A percentile compares a stretch with the other conserved stretches of the same genome.
Evolutionary conservation across 495 filamentous ascomycete species (phyloP).

Genomic region (Thermothielavioides terrestris): DNA sequence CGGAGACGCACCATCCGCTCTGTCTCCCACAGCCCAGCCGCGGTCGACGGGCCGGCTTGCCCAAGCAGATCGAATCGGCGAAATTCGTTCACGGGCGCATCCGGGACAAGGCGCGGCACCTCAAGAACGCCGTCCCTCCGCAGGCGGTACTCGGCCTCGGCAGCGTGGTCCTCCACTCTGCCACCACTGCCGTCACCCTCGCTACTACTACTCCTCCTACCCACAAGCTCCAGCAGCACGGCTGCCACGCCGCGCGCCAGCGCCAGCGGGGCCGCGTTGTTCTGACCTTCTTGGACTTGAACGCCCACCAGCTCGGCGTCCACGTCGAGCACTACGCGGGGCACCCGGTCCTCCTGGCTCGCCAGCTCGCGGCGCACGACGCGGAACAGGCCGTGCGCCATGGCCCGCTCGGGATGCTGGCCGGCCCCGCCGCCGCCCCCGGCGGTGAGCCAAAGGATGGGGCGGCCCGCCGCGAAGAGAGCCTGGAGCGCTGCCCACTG

Average conservation of each 20-base stretch:
- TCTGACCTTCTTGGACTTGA: too few species aligned
- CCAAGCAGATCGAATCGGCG: too few species aligned
- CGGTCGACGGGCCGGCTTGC: too few species aligned
- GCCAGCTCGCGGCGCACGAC: too few species aligned
- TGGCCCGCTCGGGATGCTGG: slow-evolving; percentile 22
- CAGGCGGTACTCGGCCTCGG: slow-evolving; percentile 24
- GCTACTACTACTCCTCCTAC: too few species aligned
- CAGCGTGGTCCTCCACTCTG: too few species aligned
- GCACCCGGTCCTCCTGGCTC: slow-evolving; percentile 19
- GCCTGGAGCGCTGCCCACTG: slow-evolving; percentile 21
- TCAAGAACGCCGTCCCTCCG: slow-evolving; percentile 26
- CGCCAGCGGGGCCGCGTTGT: slow-evolving; percentile 1
- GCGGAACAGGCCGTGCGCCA: slow-evolving; percentile 25
- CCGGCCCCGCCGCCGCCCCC: slow-evolving; percentile 21
- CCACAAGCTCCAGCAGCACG: slow-evolving; percentile 2
- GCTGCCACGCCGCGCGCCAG: slow-evolving; percentile 15
- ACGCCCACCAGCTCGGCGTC: too few species aligned
- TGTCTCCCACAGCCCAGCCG: not conserved
- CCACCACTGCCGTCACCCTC: too few species aligned
- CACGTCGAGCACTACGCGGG: slow-evolving; percentile 29
- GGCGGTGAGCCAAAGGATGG: slow-evolving; percentile 31
- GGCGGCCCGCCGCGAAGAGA: slow-evolving; percentile 6
- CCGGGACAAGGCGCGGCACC: slow-evolving; percentile 21
- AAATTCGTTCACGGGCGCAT: slow-evolving; percentile 12
- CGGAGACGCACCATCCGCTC: slow-evolving; percentile 5